These are phyloP conservation scores for Porcisia deanei DNA, from an alignment of 208 protist genomes.

Conservation along the genomic window DNA sequence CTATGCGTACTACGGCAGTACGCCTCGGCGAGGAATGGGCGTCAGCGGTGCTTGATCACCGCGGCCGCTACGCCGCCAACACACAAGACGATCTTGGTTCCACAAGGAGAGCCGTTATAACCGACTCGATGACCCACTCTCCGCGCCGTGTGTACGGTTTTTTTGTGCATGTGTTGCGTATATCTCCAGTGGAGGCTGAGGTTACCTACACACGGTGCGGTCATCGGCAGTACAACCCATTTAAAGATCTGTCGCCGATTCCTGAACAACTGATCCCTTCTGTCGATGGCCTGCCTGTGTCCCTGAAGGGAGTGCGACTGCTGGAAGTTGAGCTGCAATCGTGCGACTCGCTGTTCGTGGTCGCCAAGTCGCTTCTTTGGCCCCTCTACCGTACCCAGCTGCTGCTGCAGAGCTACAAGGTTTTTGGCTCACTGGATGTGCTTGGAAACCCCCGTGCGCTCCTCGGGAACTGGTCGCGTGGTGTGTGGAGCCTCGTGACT, in stretches of 20 bases:
- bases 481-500: conserved; percentile 55
- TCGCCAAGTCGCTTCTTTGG: conserved; percentile 43
- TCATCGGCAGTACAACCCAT: conserved; percentile 54
- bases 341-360: conserved; percentile 16
- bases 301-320: conserved; percentile 31
- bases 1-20: conserved; percentile 35
- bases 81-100: background rate
- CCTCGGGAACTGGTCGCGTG: conserved; percentile 52
- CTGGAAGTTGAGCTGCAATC: conserved; percentile 43
- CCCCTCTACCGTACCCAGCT: conserved; percentile 62
- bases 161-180: conserved; percentile 39
- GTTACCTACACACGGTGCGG: conserved; percentile 54
- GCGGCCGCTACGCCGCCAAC: background rate
- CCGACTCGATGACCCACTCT: background rate
- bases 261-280: conserved; percentile 47
- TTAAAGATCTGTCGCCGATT: conserved; percentile 32
- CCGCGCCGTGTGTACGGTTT: conserved; percentile 30
- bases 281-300: conserved; percentile 39
- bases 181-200: conserved; percentile 39
- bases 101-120: background rate
- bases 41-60: background rate
- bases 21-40: conserved; percentile 19
- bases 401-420: conserved; percentile 72
- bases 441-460: conserved; percentile 76
- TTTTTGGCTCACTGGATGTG: conserved; percentile 73